Base-by-base conservation (phyloP, 2,329 filamentous ascomycete species). In the Arthrobotrys musiformis region DNA sequence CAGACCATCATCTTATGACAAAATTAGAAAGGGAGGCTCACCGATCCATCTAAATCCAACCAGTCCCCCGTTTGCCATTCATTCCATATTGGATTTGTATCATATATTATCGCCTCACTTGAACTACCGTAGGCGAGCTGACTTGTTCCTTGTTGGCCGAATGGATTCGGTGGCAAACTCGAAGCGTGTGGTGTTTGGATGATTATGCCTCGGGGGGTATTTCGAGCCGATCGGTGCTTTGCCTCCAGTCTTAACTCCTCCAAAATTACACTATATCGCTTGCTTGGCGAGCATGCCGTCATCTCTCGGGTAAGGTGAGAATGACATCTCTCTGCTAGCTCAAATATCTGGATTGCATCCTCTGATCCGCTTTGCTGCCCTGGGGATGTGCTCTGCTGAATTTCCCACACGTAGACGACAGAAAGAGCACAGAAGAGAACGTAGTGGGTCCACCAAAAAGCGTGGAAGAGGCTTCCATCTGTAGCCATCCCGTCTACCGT, bases 211-310 rank as follows among this genome's bases (percentile, higher is more conserved):
- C 40, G 48, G 24, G 76, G 28, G 13, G 73, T 54, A 37, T 72
- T 76, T 22, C 67, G 63, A 7, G 66, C 44, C 64, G 78, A 82
- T 22, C 75, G 37, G 33, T 78, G 48, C n/a, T 68, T 79, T 13
- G 78, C 85, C 67, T 86, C 85, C 6, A 82, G 80, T 46, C 85
- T 81, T 22, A 86, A 78, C 67, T 86, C 85, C 54, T 85, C 85
- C 8, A 86, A 79, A 48, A 86, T 86, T 58, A 86, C 86, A 30
- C 84, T 84, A 50, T 86, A 86, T 42, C 85, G 83, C 5, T 85
- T 83, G 56, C 84, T 86, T 0, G 85, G 85, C 1, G 85, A 86
- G 33, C 86, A 86, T 11, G 82, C 84, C 1, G 84, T 83, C 2
- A 85, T 86, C 1, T 85, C 85, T 64, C 84, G 83, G 1, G 85